phyloP scores from a whole-genome alignment of 257 asterid species.

The Apocynum venetum region DNA sequence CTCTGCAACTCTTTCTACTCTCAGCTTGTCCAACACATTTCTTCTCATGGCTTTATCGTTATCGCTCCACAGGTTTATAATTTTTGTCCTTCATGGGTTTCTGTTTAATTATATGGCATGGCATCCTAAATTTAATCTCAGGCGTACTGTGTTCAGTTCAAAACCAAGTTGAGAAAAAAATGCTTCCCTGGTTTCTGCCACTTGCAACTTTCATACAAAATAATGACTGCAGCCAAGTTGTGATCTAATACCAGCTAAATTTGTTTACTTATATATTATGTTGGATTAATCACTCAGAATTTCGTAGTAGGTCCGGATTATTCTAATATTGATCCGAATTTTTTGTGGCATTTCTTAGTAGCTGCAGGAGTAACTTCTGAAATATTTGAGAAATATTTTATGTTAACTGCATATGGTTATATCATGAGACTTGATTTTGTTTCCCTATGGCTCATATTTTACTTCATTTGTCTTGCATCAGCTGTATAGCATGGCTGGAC shows the following conservation, averaged over 20 bases:
- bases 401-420: background rate
- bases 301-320: no score
- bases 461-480: conserved; percentile 20
- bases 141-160: background rate
- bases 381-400: background rate
- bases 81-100: background rate
- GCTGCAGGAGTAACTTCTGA: background rate
- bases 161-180: no score
- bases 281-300: no score
- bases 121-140: background rate
- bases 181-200: no score
- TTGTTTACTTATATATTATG: no score
- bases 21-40: conserved; percentile 70
- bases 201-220: background rate
- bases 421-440: background rate
- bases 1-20: conserved; percentile 81
- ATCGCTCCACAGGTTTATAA: conserved; percentile 74
- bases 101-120: background rate
- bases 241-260: background rate
- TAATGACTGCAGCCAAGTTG: background rate
- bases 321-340: no score
- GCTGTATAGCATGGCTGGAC: conserved; percentile 63
- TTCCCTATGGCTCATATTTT: background rate
- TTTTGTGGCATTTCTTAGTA: background rate
- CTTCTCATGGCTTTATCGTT: conserved; percentile 85